Base-by-base conservation (phyloP, 2,329 filamentous ascomycete species). In the Karstenula rhodostoma region DNA sequence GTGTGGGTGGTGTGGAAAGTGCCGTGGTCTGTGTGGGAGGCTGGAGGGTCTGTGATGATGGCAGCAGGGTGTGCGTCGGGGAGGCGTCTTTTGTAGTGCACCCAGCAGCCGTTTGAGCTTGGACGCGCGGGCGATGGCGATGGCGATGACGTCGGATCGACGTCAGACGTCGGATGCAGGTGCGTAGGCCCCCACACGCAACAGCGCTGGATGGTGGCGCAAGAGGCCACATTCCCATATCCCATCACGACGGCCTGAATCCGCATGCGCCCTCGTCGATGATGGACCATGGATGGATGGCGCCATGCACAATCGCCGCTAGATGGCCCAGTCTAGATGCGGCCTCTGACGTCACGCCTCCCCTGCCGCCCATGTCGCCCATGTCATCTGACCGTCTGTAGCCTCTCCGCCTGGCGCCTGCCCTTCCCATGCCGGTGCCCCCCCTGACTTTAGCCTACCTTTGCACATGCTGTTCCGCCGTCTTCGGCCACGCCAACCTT, bases 241-340 rank as follows among this genome's bases (percentile, higher is more conserved):
- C 33, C 33, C 33, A 19, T 40, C 22, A 15, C 19, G 17, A 42
- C 37, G 32, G 32, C 32, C 48, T 10, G 33, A 40, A 42, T 52
- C 7, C 33, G 49, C 49, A 52, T 49, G 7, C 19, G 42, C 19
- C 19, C 3, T 19, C 10, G 19, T n/a, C n/a, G n/a, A n/a, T n/a
- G n/a, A n/a, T n/a, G n/a, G n/a, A n/a, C n/a, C n/a, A 12, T 22
- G 10, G n/a, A 23, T 44, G 12, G 17, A 32, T 32, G 12, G 10
- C 17, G n/a, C 23, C 19, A 42, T 33, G 10, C 35, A 6, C 25
- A 27, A 40, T 27, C 22, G 12, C 22, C 22, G 22, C 33, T 29
- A 52, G 27, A 52, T 52, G 33, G 49, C 33, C 12, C 33, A 52
- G 32, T 52, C 49, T 52, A 40, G 49, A 52, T n/a, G 13, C n/a